A percentile compares a stretch with the other conserved stretches of the same genome.
Conservation (phyloP, 495 filamentous ascomycete species). For the Cudoniella acicularis region DNA sequence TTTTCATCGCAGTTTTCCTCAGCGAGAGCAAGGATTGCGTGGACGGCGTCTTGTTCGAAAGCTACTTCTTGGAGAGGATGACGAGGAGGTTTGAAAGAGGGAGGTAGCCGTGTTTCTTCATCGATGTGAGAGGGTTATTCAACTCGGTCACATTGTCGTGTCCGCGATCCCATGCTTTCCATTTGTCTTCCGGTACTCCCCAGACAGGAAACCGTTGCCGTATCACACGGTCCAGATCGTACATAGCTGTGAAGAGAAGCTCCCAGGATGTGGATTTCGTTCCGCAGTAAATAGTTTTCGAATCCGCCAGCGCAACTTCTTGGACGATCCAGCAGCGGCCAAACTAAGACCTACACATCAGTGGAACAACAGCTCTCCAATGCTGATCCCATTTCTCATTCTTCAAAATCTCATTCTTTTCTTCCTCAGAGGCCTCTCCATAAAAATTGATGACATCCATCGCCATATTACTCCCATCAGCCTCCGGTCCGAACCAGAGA, state of each 20-base stretch:
- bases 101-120: not conserved
- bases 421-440: not conserved
- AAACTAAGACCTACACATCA: conserved; percentile 21
- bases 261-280: not conserved
- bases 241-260: not conserved
- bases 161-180: not conserved
- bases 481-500: not conserved
- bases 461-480: not conserved
- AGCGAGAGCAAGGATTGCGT: not conserved
- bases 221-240: not conserved
- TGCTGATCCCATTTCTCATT: not conserved
- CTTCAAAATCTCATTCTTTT: not conserved
- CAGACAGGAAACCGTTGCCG: not conserved
- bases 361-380: not conserved
- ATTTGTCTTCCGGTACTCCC: not conserved
- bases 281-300: not conserved
- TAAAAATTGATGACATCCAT: not conserved
- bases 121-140: not conserved
- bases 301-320: not conserved
- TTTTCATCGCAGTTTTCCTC: not conserved
- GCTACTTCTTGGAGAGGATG: not conserved
- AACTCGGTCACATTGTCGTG: not conserved
- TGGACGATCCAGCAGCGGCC: not conserved
- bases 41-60: not conserved
- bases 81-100: not conserved